Percentiles rank a stretch among this genome's conserved stretches.
These are phyloP conservation scores for Colletotrichum destructivum DNA, from an alignment of 2,329 filamentous ascomycete genomes.

Conservation along the genomic window DNA sequence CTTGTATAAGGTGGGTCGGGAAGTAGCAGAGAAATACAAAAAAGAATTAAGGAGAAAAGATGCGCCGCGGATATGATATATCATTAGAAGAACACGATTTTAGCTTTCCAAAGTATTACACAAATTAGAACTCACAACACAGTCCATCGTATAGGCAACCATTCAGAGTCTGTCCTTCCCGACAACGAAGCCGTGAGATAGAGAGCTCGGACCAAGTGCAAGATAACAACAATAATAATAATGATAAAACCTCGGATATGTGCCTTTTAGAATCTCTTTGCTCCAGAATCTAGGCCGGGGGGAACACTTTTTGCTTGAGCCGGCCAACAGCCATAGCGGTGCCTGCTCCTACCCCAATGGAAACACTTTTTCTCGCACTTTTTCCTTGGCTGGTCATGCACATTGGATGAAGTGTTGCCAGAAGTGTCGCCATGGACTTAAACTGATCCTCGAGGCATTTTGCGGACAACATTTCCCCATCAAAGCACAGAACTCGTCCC, in stretches of 20 bases:
- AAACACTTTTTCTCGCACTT: conserved; percentile 18
- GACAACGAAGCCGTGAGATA: neutral
- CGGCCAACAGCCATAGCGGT: conserved; percentile 22
- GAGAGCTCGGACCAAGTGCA: conserved; percentile 17
- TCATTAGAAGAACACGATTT: neutral
- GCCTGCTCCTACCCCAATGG: conserved; percentile 38
- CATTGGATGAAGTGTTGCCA: neutral
- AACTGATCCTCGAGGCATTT: neutral
- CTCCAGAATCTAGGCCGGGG: neutral
- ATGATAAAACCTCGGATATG: neutral
- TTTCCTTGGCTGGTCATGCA: neutral
- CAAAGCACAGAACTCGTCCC: conserved; percentile 4
- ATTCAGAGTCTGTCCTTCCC: conserved; percentile 2
- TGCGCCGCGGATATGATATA: neutral
- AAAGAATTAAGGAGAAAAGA: neutral
- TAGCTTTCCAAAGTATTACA: neutral
- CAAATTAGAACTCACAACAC: neutral
- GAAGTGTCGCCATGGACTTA: neutral
- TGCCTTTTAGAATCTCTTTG: neutral
- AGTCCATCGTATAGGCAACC: conserved; percentile 13
- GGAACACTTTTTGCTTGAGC: conserved; percentile 17
- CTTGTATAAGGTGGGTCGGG: neutral
- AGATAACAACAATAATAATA: neutral
- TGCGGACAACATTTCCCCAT: neutral
- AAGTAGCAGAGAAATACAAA: neutral